Conservation (phyloP, 495 filamentous ascomycete species). For the Tuber borchii region DNA sequence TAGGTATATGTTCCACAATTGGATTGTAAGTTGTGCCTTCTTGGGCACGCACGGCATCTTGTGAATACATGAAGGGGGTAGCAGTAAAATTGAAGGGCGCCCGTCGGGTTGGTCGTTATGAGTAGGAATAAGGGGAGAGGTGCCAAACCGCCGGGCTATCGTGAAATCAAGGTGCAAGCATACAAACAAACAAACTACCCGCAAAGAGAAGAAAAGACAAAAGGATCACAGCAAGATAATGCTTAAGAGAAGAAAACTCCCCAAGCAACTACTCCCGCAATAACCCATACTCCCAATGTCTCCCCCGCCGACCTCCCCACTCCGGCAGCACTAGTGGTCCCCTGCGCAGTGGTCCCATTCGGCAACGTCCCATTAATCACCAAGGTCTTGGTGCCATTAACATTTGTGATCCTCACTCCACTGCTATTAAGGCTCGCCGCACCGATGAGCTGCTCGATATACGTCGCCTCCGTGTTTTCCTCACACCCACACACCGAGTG, state of each 20-base stretch:
- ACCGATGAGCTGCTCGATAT: slow-evolving; percentile 44
- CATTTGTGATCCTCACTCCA: slow-evolving; percentile 48
- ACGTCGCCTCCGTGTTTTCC: slow-evolving; percentile 57
- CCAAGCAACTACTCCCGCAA: not conserved
- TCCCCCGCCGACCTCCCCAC: not conserved
- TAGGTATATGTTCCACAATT: not conserved
- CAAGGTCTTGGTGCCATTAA: slow-evolving; percentile 71
- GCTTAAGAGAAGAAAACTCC: slow-evolving; percentile 9
- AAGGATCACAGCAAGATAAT: not conserved
- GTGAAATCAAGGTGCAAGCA: not conserved
- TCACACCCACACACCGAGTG: slow-evolving; percentile 76
- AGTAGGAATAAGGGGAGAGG: not conserved
- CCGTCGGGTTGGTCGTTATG: not conserved
- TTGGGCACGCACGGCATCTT: not conserved
- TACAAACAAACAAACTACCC: not conserved
- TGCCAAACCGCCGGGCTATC: not conserved
- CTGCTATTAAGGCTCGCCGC: not conserved
- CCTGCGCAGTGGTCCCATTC: slow-evolving; percentile 71
- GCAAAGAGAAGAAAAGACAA: slow-evolving; percentile 1
- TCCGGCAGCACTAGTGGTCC: slow-evolving; percentile 46
- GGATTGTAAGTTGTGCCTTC: no score
- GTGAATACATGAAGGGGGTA: not conserved
- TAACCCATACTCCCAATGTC: slow-evolving; percentile 5
- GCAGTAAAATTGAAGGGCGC: not conserved
- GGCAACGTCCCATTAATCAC: slow-evolving; percentile 79